These are phyloP conservation scores for Diophrys appendiculata DNA, from an alignment of 73 alveolate genomes.

Conservation along the genomic window DNA sequence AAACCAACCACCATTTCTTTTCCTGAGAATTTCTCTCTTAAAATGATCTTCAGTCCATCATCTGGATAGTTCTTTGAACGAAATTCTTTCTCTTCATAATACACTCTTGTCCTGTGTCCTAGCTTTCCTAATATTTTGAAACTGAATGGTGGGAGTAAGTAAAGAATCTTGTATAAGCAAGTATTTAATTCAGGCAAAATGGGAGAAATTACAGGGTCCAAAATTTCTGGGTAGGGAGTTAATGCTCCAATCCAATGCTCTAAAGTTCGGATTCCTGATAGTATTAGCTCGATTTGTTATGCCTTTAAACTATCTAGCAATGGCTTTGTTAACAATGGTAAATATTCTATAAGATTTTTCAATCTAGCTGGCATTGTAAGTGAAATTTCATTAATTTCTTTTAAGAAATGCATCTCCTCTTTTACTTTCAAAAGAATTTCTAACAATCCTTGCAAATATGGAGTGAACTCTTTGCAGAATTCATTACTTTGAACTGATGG, in stretches of 20 bases:
- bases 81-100: constrained; percentile 55
- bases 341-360: constrained; percentile 44
- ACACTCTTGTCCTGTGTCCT: constrained; percentile 47
- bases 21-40: constrained; percentile 26
- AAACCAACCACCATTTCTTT: constrained; percentile 1
- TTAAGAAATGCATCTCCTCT: constrained; percentile 44
- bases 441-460: constrained; percentile 36
- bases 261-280: constrained; percentile 38
- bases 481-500: background rate
- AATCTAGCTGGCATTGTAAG: constrained; percentile 50
- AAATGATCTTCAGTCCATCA: constrained; percentile 45
- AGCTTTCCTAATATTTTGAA: constrained; percentile 52
- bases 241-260: constrained; percentile 48
- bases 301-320: constrained; percentile 40
- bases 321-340: constrained; percentile 47
- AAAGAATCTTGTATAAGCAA: constrained; percentile 27
- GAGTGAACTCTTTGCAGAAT: constrained; percentile 49
- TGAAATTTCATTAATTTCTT: constrained; percentile 52
- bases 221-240: constrained; percentile 39
- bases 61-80: constrained; percentile 53
- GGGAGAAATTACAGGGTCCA: constrained; percentile 42
- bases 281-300: constrained; percentile 27
- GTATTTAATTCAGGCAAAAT: constrained; percentile 36
- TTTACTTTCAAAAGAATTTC: constrained; percentile 46
- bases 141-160: constrained; percentile 31